These are phyloP conservation scores for Leavenworthia alabamica DNA, from an alignment of 345 rosid genomes.

Conservation along the genomic window DNA sequence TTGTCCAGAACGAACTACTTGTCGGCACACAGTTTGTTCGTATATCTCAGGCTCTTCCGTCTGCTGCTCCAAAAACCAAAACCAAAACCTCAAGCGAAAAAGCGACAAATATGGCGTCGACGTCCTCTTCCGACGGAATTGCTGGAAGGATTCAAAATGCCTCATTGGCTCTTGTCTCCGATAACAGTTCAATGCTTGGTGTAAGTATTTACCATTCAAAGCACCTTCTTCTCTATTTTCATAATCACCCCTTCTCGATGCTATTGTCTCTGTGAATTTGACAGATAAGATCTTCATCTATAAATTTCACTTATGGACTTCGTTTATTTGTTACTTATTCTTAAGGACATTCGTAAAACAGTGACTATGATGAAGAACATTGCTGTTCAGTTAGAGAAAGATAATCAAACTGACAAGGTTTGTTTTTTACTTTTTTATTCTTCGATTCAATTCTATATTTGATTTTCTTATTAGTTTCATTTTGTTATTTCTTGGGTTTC, in stretches of 20 bases:
- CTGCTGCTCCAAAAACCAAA: constrained; percentile 21
- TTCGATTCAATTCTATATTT: too few relatives aligned
- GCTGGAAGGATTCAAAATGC: constrained; percentile 46
- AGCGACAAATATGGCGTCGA: constrained; percentile 35
- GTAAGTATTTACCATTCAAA: constrained; percentile 39
- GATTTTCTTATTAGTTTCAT: background rate
- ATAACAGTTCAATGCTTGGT: constrained; percentile 41
- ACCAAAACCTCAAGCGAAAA: background rate
- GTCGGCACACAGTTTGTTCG: too few relatives aligned
- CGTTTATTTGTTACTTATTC: too few relatives aligned
- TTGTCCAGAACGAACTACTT: too few relatives aligned
- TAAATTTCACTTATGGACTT: too few relatives aligned
- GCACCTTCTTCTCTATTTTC: background rate
- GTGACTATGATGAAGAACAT: constrained; percentile 55
- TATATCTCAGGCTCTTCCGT: background rate
- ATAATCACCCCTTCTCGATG: too few relatives aligned
- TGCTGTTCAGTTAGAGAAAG: constrained; percentile 71
- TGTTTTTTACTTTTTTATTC: too few relatives aligned
- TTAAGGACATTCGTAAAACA: constrained; percentile 68
- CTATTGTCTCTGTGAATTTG: background rate
- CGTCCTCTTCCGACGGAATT: constrained; percentile 38
- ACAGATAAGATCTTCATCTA: too few relatives aligned
- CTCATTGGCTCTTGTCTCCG: constrained; percentile 42
- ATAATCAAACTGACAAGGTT: constrained; percentile 61
- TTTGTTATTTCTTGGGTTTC: background rate